Percentiles rank a stretch among this genome's conserved stretches.
phyloP scores from a whole-genome alignment of 257 asterid species.

The Fraxinus cuspidata region DNA sequence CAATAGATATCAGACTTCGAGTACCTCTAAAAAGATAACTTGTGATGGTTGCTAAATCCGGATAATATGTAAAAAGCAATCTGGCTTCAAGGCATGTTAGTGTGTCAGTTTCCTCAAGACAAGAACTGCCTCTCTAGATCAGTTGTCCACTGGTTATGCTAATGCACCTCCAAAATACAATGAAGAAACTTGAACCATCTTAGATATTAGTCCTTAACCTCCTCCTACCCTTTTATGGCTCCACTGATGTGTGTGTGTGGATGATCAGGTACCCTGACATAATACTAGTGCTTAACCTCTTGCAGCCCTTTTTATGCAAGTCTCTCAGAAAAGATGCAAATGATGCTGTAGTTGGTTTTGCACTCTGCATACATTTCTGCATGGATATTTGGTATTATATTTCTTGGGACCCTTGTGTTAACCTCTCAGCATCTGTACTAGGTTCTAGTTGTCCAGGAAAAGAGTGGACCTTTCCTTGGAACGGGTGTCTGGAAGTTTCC shows the following conservation, averaged over 20 bases:
- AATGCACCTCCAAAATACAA: neutral
- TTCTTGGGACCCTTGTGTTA: neutral
- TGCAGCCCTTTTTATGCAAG: neutral
- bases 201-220: no score
- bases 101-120: neutral
- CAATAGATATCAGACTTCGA: neutral
- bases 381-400: neutral
- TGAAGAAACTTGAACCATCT: neutral
- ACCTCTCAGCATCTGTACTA: conserved; percentile 24
- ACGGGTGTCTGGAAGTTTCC: conserved; percentile 91
- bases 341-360: no score
- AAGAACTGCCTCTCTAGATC: neutral
- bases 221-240: neutral
- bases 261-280: neutral
- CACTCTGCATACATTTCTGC: no score
- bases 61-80: neutral
- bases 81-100: neutral
- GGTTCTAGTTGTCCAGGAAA: conserved; percentile 96
- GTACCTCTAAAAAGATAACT: neutral
- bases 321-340: neutral
- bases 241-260: neutral
- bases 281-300: neutral
- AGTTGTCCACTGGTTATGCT: neutral
- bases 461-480: conserved; percentile 75
- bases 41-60: neutral